phyloP scores from a whole-genome alignment of 148 eudicot genomes.

The Salicornia ramosissima region DNA sequence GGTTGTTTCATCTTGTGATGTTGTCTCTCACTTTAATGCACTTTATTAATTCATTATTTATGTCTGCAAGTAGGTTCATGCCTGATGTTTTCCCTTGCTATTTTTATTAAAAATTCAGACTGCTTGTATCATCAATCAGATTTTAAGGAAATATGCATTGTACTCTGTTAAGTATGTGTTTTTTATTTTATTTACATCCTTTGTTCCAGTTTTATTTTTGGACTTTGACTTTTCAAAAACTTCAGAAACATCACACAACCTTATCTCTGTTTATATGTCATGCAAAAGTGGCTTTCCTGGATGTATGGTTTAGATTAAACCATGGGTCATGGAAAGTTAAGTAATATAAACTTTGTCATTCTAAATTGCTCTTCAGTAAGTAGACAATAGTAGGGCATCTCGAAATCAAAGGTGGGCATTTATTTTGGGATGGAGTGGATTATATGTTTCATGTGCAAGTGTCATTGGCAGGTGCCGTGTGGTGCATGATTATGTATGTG shows the following conservation, averaged over 20 bases:
- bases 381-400: not conserved
- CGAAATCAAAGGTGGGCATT: not conserved
- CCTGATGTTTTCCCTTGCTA: slow-evolving; percentile 7
- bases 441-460: not conserved
- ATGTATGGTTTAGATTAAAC: not conserved
- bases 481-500: not conserved
- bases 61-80: not conserved
- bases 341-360: not conserved
- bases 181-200: not conserved
- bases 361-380: not conserved
- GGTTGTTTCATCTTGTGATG: slow-evolving; percentile 38
- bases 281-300: not conserved
- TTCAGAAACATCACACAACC: not conserved
- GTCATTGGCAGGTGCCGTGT: not conserved
- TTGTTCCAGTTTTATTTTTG: not conserved
- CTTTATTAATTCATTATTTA: not conserved
- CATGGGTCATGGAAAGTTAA: not conserved
- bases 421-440: not conserved
- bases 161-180: not conserved
- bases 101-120: not conserved
- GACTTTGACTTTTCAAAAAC: not conserved
- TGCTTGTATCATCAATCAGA: not conserved
- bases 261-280: not conserved
- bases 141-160: not conserved
- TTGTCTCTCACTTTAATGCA: not conserved